Base-by-base conservation (phyloP, 768 basidiomycete species). In the Hygrophorus russula region DNA sequence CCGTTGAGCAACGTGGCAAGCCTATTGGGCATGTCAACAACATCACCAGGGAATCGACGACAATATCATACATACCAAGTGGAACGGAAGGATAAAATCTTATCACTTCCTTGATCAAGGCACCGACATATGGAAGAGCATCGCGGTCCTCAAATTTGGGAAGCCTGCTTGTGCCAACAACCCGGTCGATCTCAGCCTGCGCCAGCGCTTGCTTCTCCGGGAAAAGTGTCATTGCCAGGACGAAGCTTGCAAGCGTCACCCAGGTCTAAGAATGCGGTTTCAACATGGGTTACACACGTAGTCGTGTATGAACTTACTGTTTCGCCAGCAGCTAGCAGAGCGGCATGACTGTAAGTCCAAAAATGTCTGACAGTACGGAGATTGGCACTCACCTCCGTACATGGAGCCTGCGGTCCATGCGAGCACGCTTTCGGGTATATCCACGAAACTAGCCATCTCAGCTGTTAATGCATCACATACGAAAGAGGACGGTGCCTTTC, bases 101-200 rank as follows among this genome's bases (percentile, higher is more conserved):
- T 10, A 59, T 34, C n/a, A 64, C 47, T 51, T 72, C 70, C 46
- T 56, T 62, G 24, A 69, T 44, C 1, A 67, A 24, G 11, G 61
- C 62, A 7, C 53, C 46, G 8, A 71, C 40, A 45, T 70, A 70
- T 2, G 68, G 69, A 10, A 70, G 48, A 5, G 57, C 51, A 3
- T 50, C 52, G 19, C 57, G 48, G 42, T 73, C 69, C 4, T 52
- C 52, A 41, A 66, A 63, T 7, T 61, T 62, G 1, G 68, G 68
- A 6, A 71, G 54, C 6, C 67, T 54, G 8, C 56, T 55, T 10
- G 13, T 19, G 15, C 34, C 62, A 10, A 71, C 43, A 5, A 67
- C 60, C 0, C 48, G 35, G 33, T 69, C 67, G n/a, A 71, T 46
- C 45, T 69, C 69, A n/a, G 51, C 53, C 31, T 68, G 66, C 1